Evolutionary conservation across 345 rosid species (phyloP).

Genomic region (Ceriops zippeliana): DNA sequence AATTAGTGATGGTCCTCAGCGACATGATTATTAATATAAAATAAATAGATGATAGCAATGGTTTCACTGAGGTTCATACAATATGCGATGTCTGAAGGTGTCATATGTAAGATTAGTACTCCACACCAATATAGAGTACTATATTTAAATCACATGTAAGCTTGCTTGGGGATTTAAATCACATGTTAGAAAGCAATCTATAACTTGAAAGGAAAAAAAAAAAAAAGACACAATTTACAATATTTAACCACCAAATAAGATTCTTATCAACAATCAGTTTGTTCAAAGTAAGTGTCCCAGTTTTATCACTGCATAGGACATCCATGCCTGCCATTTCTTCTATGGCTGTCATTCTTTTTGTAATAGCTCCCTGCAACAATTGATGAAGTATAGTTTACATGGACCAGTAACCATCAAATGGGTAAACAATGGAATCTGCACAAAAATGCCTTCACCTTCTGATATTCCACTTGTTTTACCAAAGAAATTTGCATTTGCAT

Average conservation of each 20-base stretch:
- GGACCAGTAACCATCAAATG: constrained; percentile 4
- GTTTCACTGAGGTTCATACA: no score
- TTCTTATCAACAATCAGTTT: constrained; percentile 58
- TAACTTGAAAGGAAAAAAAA: neutral
- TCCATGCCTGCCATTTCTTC: constrained; percentile 83
- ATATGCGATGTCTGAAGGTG: no score
- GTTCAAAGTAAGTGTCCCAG: constrained; percentile 52
- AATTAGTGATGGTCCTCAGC: no score
- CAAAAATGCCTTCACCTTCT: neutral
- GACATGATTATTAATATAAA: no score
- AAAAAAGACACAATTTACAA: neutral
- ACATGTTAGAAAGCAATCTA: neutral
- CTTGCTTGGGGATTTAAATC: constrained; percentile 22
- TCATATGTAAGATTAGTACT: no score
- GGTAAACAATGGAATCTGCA: neutral
- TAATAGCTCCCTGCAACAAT: constrained; percentile 57
- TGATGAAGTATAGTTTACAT: neutral
- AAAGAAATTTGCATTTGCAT: neutral
- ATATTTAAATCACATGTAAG: no score
- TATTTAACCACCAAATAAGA: constrained; percentile 25
- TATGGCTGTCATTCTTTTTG: constrained; percentile 72
- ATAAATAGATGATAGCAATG: no score
- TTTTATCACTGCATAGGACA: constrained; percentile 63
- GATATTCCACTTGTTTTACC: neutral
- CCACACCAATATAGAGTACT: no score